phyloP scores from a whole-genome alignment of 208 protist genomes.

The Leishmania amazonensis region DNA sequence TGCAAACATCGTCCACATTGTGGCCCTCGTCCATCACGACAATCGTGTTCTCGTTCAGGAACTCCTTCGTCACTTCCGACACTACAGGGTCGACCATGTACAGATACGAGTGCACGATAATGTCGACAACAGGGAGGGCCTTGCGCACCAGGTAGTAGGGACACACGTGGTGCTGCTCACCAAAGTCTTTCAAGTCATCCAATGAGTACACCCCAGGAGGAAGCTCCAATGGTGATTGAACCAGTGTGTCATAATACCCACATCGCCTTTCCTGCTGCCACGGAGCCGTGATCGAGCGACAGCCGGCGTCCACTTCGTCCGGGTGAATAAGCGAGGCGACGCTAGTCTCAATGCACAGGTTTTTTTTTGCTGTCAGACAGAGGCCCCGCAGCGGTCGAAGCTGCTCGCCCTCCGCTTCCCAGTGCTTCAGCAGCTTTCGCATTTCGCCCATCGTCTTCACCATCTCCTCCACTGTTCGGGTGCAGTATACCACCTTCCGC shows the following conservation, averaged over 20 bases:
- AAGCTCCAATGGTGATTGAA: slow-evolving; percentile 63
- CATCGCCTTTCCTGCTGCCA: slow-evolving; percentile 86
- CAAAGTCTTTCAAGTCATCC: slow-evolving; percentile 95
- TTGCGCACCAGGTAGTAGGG: slow-evolving; percentile 95
- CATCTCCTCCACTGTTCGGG: slow-evolving; percentile 99
- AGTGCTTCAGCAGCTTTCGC: slow-evolving; percentile 81
- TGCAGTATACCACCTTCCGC: slow-evolving; percentile 99
- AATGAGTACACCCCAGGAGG: slow-evolving; percentile 97
- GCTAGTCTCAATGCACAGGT: slow-evolving; percentile 96
- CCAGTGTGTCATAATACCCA: slow-evolving; percentile 81
- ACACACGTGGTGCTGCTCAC: slow-evolving; percentile 91
- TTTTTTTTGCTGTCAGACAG: slow-evolving; percentile 93
- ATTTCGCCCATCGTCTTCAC: slow-evolving; percentile 97
- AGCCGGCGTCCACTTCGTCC: slow-evolving; percentile 95
- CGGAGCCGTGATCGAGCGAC: slow-evolving; percentile 93
- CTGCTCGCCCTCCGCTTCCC: slow-evolving; percentile 56
- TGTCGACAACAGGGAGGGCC: slow-evolving; percentile 93
- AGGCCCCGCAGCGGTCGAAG: slow-evolving; percentile 72
- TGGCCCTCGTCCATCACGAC: slow-evolving; percentile 99
- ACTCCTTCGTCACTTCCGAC: slow-evolving; percentile 90
- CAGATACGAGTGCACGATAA: slow-evolving; percentile 99
- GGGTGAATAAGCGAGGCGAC: slow-evolving; percentile 67
- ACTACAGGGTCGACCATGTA: slow-evolving; percentile 99
- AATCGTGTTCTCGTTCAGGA: slow-evolving; percentile 95
- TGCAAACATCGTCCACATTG: slow-evolving; percentile 99